Evolutionary conservation across 1,284 basidiomycete genomes (phyloP).

Genomic region (Caloboletus firmus): DNA sequence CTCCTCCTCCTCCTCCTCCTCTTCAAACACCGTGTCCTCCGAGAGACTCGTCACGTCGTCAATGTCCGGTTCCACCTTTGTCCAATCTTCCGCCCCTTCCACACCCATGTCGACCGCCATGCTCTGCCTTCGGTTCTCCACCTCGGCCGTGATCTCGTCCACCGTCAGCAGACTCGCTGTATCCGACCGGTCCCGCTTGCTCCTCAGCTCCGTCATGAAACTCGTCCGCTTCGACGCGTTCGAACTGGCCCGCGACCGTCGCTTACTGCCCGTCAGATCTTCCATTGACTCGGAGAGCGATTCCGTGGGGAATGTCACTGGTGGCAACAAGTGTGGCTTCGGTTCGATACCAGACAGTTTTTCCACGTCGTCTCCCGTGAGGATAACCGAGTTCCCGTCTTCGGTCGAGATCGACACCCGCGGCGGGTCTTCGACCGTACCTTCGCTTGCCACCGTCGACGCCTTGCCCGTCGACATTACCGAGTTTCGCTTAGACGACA

Average conservation of each 20-base stretch:
- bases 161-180: constrained; percentile 92
- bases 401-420: constrained; percentile 75
- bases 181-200: constrained; percentile 81
- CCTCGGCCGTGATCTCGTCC: constrained; percentile 96
- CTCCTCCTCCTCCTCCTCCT: constrained; percentile 41
- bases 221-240: constrained; percentile 71
- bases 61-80: constrained; percentile 53
- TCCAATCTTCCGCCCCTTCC: constrained; percentile 67
- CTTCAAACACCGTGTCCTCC: constrained; percentile 49
- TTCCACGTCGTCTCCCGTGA: constrained; percentile 49
- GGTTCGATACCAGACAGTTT: constrained; percentile 34
- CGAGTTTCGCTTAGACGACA: constrained; percentile 53
- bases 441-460: constrained; percentile 27
- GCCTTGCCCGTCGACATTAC: constrained; percentile 48
- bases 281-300: constrained; percentile 79
- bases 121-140: constrained; percentile 78
- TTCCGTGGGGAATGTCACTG: constrained; percentile 76
- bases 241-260: constrained; percentile 43
- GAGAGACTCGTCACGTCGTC: constrained; percentile 39
- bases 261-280: constrained; percentile 43
- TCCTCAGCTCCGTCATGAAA: constrained; percentile 74
- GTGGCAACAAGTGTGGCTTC: constrained; percentile 69
- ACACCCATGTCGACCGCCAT: constrained; percentile 45
- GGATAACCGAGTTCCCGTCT: constrained; percentile 58
- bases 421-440: constrained; percentile 42